Evolutionary conservation across 345 rosid genomes (phyloP).

Genomic region (Boechera divaricarpa): DNA sequence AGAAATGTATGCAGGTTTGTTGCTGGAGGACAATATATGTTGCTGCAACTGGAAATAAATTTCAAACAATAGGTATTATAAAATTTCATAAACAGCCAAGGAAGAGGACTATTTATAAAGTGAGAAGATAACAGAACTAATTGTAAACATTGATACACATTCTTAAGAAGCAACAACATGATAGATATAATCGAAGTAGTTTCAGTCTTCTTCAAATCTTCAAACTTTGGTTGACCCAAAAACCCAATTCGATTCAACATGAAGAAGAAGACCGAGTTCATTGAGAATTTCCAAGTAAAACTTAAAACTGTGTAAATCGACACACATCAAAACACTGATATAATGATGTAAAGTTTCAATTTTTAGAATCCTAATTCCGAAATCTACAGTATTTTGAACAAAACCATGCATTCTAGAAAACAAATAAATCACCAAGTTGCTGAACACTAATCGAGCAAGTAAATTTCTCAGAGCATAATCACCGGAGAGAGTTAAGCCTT

Average conservation of each 20-base stretch:
- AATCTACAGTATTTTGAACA: background rate
- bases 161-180: background rate
- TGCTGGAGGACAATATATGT: background rate
- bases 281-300: background rate
- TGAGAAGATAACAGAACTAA: no score
- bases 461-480: background rate
- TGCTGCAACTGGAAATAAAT: background rate
- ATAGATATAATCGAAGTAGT: background rate
- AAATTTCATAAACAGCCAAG: background rate
- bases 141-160: no score
- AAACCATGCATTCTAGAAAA: background rate
- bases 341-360: slow-evolving; percentile 6
- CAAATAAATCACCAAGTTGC: background rate
- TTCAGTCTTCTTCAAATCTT: slow-evolving; percentile 5
- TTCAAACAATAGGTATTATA: background rate
- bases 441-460: background rate
- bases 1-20: background rate
- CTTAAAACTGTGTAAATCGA: background rate
- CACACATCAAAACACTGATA: background rate
- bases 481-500: background rate
- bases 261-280: slow-evolving; percentile 13
- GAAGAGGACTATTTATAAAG: background rate
- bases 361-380: slow-evolving; percentile 16
- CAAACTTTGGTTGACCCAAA: background rate
- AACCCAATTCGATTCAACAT: background rate